Base-by-base conservation (phyloP, 805 yeast species). In the Wickerhamomyces tratensis region DNA sequence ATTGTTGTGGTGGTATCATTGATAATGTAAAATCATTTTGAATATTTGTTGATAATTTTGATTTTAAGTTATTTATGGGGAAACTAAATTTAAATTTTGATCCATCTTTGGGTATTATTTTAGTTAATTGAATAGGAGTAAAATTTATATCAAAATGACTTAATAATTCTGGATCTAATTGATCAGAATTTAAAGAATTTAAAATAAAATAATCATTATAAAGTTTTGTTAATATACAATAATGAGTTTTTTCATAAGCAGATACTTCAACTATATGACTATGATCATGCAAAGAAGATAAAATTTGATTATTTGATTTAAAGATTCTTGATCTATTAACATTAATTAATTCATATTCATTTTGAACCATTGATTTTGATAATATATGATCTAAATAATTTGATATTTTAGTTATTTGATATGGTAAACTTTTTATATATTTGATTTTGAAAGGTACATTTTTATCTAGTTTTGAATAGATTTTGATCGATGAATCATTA, bases 131-230 rank as follows among this genome's bases (percentile, higher is more conserved):
- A 12, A 31, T 6, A 12, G 34, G 34, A 8, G 34, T 31, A 12
- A 31, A 31, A 8, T 8, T 13, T 11, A 12, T 31, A 12, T 53
- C 53, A 34, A 52, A 53, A 39, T 53, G 55, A 37, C 52, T 57
- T 43, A 53, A 49, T 25, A 55, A 31, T 37, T 53, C 59, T 39
- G 71, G 76, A 48, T 72, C 77, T n/a, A 59, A 48, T 31, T 76
- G 73, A 48, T 74, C 77, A n/a, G 82, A 79, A 45, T 80, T 62
- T 13, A 75, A 35, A 45, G 78, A 63, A 60, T 80, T 80, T 39
- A 79, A 62, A 33, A 80, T 59, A 39, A 39, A 46, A 6, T 26
- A 15, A 13, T 42, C 36, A 3, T 38, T 36, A 20, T 33, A 33
- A 2, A 49, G 11, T n/a, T 41, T 42, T 7, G 51, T 37, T 4